A percentile compares a stretch with the other conserved stretches of the same genome.
Conservation (phyloP, 257 asterid genomes). For the Anisodus acutangulus region DNA sequence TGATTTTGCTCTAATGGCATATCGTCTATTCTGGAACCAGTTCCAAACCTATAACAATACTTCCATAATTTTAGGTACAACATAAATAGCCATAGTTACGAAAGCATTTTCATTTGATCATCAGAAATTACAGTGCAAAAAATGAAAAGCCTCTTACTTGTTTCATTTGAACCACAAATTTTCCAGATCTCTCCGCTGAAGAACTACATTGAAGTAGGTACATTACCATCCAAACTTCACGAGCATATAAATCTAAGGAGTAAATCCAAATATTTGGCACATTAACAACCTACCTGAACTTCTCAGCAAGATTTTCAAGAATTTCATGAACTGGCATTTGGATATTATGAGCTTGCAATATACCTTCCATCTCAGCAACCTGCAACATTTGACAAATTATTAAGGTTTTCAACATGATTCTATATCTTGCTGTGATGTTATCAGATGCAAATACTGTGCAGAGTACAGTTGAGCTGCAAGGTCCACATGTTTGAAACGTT, state of each 20-base stretch:
- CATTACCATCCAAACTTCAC: slow-evolving; percentile 30
- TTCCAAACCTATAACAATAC: slow-evolving; percentile 60
- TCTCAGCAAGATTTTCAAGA: slow-evolving; percentile 82
- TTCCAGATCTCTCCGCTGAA: slow-evolving; percentile 80
- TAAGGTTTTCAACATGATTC: neutral
- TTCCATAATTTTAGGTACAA: slow-evolving; percentile 20
- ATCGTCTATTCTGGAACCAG: slow-evolving; percentile 88
- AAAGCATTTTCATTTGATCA: neutral
- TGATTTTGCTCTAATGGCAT: slow-evolving; percentile 77
- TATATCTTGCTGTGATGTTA: neutral
- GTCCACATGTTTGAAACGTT: neutral
- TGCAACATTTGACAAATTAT: slow-evolving; percentile 34
- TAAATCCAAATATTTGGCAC: neutral
- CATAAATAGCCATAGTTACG: neutral
- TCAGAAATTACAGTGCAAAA: neutral
- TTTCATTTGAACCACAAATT: slow-evolving; percentile 71
- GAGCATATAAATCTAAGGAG: slow-evolving; percentile 6
- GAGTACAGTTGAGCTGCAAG: neutral
- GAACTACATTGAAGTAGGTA: slow-evolving; percentile 51
- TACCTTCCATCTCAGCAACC: slow-evolving; percentile 93
- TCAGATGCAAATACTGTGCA: slow-evolving; percentile 9
- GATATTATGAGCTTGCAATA: slow-evolving; percentile 73
- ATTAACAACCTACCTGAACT: slow-evolving; percentile 64
- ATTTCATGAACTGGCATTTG: slow-evolving; percentile 76
- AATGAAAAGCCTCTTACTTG: slow-evolving; percentile 57